A percentile compares a stretch with the other conserved stretches of the same genome.
Evolutionary conservation across 257 asterid species (phyloP).

Genomic region (Solanum verrucosum): DNA sequence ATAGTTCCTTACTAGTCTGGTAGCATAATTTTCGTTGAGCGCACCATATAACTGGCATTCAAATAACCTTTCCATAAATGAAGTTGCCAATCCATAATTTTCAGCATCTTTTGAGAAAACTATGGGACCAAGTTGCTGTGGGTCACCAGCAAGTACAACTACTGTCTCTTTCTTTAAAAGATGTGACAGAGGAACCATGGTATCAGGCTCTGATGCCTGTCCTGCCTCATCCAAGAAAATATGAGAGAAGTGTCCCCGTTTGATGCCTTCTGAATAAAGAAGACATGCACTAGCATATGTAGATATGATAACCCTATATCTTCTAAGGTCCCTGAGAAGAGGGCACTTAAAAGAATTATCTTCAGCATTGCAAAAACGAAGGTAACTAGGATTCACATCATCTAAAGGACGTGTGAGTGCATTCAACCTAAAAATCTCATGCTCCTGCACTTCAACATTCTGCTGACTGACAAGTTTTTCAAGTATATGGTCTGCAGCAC

Average conservation of each 20-base stretch:
- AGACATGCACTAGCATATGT: constrained; percentile 68
- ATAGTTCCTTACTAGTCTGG: constrained; percentile 61
- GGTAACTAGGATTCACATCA: constrained; percentile 45
- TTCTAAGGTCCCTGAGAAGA: constrained; percentile 27
- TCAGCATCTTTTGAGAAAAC: constrained; percentile 64
- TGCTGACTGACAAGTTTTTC: constrained; percentile 44
- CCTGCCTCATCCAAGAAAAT: constrained; percentile 97
- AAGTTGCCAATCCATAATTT: constrained; percentile 58
- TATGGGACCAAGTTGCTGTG: constrained; percentile 89
- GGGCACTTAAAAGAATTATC: constrained; percentile 54
- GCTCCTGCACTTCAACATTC: constrained; percentile 14
- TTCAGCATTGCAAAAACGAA: constrained; percentile 49
- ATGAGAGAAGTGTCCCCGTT: constrained; percentile 64
- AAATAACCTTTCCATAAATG: constrained; percentile 74
- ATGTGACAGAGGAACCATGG: constrained; percentile 82
- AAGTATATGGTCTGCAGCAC: constrained; percentile 81
- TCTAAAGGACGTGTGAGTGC: constrained; percentile 65
- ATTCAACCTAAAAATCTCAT: constrained; percentile 67
- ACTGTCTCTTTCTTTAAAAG: constrained; percentile 31
- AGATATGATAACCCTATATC: constrained; percentile 52
- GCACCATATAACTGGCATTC: constrained; percentile 32
- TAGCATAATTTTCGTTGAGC: constrained; percentile 38
- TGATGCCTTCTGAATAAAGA: constrained; percentile 59
- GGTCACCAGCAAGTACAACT: constrained; percentile 91
- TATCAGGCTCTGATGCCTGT: constrained; percentile 96